Evolutionary conservation across 73 alveolate species (phyloP).

Genomic region (Breviolum minutum): DNA sequence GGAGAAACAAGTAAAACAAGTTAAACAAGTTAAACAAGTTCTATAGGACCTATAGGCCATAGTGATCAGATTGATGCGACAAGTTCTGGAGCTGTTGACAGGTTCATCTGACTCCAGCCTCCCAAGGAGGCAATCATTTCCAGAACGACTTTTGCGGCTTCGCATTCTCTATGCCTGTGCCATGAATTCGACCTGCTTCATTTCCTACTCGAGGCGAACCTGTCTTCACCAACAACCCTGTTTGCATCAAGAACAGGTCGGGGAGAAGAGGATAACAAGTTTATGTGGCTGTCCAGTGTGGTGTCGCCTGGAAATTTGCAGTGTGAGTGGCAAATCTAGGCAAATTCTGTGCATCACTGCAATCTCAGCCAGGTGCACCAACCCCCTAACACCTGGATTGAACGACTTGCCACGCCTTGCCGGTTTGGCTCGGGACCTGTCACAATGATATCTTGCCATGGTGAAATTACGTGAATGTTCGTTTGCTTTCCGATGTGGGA

Average conservation of each 20-base stretch:
- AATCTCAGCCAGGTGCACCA: constrained; percentile 33
- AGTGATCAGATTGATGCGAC: neutral
- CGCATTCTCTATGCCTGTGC: too few relatives aligned
- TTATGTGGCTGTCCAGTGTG: neutral
- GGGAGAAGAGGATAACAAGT: neutral
- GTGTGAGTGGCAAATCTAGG: too few relatives aligned
- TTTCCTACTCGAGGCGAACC: neutral
- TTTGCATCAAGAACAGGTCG: constrained; percentile 83
- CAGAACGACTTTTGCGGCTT: neutral
- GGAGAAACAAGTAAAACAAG: too few relatives aligned
- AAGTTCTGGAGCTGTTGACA: neutral
- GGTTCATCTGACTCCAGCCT: constrained; percentile 30
- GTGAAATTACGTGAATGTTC: neutral
- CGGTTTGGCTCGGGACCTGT: constrained; percentile 33
- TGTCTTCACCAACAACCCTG: constrained; percentile 86
- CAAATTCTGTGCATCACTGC: neutral
- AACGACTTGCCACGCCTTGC: constrained; percentile 82
- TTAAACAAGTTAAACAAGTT: too few relatives aligned
- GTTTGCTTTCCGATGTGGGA: too few relatives aligned
- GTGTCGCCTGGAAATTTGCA: too few relatives aligned
- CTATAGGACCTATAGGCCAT: neutral
- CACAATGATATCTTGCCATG: neutral
- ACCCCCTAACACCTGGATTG: constrained; percentile 79
- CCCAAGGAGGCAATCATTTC: constrained; percentile 18
- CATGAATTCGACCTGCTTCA: too few relatives aligned